Evolutionary conservation across 2,329 filamentous ascomycete species (phyloP), one percentile per base, ranked within the genome.

Genomic region (Cytospora schulzeri): DNA sequence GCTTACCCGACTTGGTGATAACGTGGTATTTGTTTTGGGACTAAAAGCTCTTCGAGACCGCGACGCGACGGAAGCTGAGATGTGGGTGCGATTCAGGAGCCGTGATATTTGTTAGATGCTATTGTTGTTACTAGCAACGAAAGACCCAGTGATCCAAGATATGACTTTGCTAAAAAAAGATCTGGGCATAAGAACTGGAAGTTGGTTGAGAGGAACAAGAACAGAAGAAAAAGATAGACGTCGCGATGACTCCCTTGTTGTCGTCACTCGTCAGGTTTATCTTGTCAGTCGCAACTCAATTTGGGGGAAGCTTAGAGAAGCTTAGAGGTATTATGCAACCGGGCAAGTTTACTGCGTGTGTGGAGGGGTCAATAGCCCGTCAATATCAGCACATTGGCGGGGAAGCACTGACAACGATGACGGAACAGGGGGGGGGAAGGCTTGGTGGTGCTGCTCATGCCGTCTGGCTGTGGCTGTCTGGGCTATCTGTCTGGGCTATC

Each of bases 1-100:
- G 59, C 59, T 50, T 62, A 62, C 59, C 59, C 52, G 59, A 19
- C 59, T 35, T 26, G 19, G 26, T 15, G 35, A 35, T 48, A 56
- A 35, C 22, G 52, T 28, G 38, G 38, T 41, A 17, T 28, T 41
- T 35, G 29, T 28, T 53, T n/a, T 48, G n/a, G 59, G 38, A 28
- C 28, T 24, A 6, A 50, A 29, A 62, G 28, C 29, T 33, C 51
- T n/a, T 11, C 29, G 28, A 22, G 8, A 11, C 38, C 29, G 53
- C 53, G 53, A 55, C 29, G 53, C 33, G 22, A 55, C 29, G 29
- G 2, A 48, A 55, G 53, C 29, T 55, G n/a, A 15, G 22, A 15
- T n/a, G 4, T n/a, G 14, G 28, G 3, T 31, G 14, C 29, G 29
- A 55, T 35, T 31, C 19, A 55, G 53, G 33, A 14, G 53, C 4